Conservation (phyloP, 1,284 basidiomycete genomes). For the Vanrija humicola region DNA sequence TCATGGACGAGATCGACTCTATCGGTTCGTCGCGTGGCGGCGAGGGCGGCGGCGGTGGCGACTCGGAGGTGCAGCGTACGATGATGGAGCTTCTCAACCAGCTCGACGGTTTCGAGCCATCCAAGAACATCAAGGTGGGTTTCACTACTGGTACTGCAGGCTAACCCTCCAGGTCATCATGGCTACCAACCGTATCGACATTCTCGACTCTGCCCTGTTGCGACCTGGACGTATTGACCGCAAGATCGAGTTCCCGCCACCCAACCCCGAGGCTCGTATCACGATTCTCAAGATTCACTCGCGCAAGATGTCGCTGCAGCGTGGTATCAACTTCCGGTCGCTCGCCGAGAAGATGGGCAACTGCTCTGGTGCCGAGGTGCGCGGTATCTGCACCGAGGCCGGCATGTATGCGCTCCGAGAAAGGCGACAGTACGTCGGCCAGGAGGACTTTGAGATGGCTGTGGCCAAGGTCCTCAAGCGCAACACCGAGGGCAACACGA, state of each 20-base stretch:
- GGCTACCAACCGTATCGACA: slow-evolving; percentile 98
- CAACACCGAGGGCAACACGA: slow-evolving; percentile 85
- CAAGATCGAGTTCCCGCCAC: slow-evolving; percentile 98
- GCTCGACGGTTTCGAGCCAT: slow-evolving; percentile 94
- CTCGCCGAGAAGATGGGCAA: slow-evolving; percentile 99
- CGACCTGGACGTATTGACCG: slow-evolving; percentile 96
- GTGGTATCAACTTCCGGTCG: slow-evolving; percentile 91
- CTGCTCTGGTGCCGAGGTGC: slow-evolving; percentile 94
- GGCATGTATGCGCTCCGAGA: slow-evolving; percentile 98
- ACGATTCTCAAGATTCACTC: slow-evolving; percentile 96
- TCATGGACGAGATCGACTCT: slow-evolving; percentile 99
- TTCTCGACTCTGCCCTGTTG: slow-evolving; percentile 89
- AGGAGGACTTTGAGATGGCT: slow-evolving; percentile 98
- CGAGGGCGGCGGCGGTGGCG: slow-evolving; percentile 77
- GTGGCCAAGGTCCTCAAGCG: slow-evolving; percentile 94
- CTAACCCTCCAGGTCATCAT: slow-evolving; percentile 66
- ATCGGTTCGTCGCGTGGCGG: slow-evolving; percentile 93
- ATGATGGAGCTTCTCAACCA: slow-evolving; percentile 98
- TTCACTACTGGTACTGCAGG: too few species aligned
- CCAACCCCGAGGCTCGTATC: slow-evolving; percentile 94
- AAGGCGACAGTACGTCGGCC: slow-evolving; percentile 91
- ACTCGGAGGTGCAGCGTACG: slow-evolving; percentile 95
- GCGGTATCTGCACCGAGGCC: slow-evolving; percentile 98
- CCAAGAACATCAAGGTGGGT: slow-evolving; percentile 89
- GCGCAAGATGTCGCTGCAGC: slow-evolving; percentile 96